A percentile compares a stretch with the other conserved stretches of the same genome.
These are phyloP conservation scores for Silene vulgaris DNA, from an alignment of 179 eudicot genomes.

Conservation along the genomic window DNA sequence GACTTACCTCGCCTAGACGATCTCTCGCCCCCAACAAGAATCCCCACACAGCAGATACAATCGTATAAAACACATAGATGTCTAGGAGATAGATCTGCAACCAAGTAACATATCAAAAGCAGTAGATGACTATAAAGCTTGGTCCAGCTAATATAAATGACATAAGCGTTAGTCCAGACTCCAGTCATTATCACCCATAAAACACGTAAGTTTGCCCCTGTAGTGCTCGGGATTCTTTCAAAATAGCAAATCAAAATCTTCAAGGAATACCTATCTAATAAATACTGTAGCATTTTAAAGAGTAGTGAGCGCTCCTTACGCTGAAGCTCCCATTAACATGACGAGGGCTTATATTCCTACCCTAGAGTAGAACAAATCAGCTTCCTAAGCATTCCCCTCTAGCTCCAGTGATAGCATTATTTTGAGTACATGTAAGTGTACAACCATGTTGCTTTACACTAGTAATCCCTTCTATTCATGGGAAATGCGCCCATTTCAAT, in stretches of 20 bases:
- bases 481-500: too few relatives aligned
- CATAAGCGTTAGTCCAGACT: not conserved
- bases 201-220: not conserved
- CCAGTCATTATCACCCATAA: not conserved
- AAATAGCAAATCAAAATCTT: not conserved
- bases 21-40: constrained; percentile 96
- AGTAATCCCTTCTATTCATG: too few relatives aligned
- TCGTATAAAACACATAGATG: constrained; percentile 69
- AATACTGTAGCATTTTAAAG: not conserved
- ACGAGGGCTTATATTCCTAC: not conserved
- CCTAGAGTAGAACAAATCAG: not conserved
- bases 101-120: not conserved
- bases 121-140: not conserved
- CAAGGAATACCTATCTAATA: not conserved
- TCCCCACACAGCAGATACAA: constrained; percentile 85
- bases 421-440: too few relatives aligned
- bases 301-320: not conserved
- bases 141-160: not conserved
- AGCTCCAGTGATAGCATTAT: not conserved
- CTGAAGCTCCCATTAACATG: not conserved
- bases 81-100: constrained; percentile 90
- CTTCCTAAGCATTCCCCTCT: not conserved
- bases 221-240: not conserved
- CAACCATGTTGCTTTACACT: too few relatives aligned
- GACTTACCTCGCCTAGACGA: constrained; percentile 92